A percentile compares a stretch with the other conserved stretches of the same genome.
These are phyloP conservation scores for Trichoderma polysporum DNA, from an alignment of 2,329 filamentous ascomycete genomes.

Conservation along the genomic window DNA sequence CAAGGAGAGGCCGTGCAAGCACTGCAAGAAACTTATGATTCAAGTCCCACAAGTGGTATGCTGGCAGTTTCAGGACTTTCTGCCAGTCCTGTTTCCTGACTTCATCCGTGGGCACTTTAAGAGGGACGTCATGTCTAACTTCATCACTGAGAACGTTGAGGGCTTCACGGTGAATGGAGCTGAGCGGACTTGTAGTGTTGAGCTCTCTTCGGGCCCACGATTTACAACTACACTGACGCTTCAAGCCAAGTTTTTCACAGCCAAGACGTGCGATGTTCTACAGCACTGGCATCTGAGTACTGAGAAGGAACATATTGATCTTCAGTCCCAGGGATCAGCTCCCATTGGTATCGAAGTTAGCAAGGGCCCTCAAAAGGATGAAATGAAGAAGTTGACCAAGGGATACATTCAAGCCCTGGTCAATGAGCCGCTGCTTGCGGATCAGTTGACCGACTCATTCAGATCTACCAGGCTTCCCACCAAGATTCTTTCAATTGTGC, in stretches of 20 bases:
- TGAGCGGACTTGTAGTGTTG: slow-evolving; percentile 44
- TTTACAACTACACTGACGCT: slow-evolving; percentile 49
- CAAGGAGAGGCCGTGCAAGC: slow-evolving; percentile 55
- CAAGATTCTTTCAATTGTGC: slow-evolving; percentile 48
- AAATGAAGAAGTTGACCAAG: slow-evolving; percentile 46
- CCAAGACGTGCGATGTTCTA: slow-evolving; percentile 47
- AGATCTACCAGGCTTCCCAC: slow-evolving; percentile 46
- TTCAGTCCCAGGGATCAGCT: slow-evolving; percentile 44
- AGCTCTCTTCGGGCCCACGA: slow-evolving; percentile 48
- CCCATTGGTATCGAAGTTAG: slow-evolving; percentile 53
- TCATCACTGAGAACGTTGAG: slow-evolving; percentile 50
- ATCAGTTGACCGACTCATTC: slow-evolving; percentile 51
- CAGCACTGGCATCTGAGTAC: slow-evolving; percentile 51
- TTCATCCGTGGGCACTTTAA: slow-evolving; percentile 52
- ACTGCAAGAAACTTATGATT: slow-evolving; percentile 53
- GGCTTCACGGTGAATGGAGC: slow-evolving; percentile 43
- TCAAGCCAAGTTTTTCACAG: slow-evolving; percentile 52
- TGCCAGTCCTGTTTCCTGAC: slow-evolving; percentile 51
- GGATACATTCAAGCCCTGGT: slow-evolving; percentile 51
- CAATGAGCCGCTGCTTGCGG: slow-evolving; percentile 48
- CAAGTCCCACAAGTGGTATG: slow-evolving; percentile 55
- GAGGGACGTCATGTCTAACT: slow-evolving; percentile 49
- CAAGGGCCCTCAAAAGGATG: slow-evolving; percentile 43
- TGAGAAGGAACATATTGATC: slow-evolving; percentile 38
- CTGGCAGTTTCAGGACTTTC: slow-evolving; percentile 59